These are phyloP conservation scores for Gossypium gossypioides DNA, from an alignment of 441 rosid genomes.

Conservation along the genomic window DNA sequence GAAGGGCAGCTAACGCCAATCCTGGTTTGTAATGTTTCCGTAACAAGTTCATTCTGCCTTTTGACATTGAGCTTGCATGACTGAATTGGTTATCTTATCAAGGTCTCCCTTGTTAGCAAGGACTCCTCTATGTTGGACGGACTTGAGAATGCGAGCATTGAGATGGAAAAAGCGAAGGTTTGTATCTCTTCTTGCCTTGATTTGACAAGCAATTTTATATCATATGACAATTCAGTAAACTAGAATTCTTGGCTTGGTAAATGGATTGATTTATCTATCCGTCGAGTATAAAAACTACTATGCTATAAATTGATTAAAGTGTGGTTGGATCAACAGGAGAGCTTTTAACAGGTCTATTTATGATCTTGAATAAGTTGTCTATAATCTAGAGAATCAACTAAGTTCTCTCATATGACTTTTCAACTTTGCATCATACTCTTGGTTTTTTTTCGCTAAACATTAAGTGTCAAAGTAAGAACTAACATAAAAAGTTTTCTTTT, in stretches of 20 bases:
- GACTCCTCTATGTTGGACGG: conserved; percentile 99
- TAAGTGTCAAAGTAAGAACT: neutral
- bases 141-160: conserved; percentile 89
- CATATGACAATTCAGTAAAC: neutral
- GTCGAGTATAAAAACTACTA: neutral
- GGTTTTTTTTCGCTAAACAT: neutral
- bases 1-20: conserved; percentile 99
- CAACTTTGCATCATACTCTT: neutral
- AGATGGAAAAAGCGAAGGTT: conserved; percentile 98
- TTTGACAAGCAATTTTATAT: conserved; percentile 1
- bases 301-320: neutral
- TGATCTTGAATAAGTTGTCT: neutral
- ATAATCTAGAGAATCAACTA: neutral
- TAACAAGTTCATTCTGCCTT: conserved; percentile 13
- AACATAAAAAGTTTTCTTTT: neutral
- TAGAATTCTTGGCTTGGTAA: neutral
- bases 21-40: conserved; percentile 48
- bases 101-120: conserved; percentile 99
- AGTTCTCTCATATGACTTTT: neutral
- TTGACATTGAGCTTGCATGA: conserved; percentile 12
- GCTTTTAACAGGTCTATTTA: neutral
- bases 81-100: conserved; percentile 11
- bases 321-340: neutral
- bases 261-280: neutral
- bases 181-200: conserved; percentile 21